Conservation (phyloP, 2,329 filamentous ascomycete genomes). For the Aspergillus fumigatus region DNA sequence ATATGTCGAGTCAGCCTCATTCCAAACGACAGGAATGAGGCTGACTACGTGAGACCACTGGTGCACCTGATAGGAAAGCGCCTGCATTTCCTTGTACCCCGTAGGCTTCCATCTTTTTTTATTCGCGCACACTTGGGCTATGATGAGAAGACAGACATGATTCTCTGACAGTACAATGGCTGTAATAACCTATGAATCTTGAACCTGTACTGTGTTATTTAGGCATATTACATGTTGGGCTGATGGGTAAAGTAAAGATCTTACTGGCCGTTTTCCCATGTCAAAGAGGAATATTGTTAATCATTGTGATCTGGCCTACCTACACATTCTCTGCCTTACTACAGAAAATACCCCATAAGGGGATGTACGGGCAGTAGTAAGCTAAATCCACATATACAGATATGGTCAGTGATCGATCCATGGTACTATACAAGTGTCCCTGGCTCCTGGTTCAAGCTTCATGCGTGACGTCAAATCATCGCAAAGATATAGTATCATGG, state of each 20-base stretch:
- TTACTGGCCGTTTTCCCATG: not conserved
- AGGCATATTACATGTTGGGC: not conserved
- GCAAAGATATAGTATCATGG: not conserved
- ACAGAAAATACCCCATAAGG: not conserved
- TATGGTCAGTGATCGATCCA: not conserved
- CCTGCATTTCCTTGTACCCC: not conserved
- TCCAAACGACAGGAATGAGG: not conserved
- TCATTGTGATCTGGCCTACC: too few relatives aligned
- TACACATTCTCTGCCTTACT: not conserved
- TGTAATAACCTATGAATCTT: not conserved
- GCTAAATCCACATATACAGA: not conserved
- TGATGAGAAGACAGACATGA: not conserved
- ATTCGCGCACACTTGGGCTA: not conserved
- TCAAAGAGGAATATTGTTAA: not conserved
- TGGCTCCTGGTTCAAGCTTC: not conserved
- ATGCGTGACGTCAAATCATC: not conserved
- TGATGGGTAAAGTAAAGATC: not conserved
- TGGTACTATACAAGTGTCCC: not conserved
- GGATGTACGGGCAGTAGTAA: not conserved
- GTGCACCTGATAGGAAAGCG: not conserved
- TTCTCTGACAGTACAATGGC: too few relatives aligned
- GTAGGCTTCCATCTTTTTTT: not conserved
- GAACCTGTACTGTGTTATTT: not conserved
- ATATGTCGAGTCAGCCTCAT: not conserved
- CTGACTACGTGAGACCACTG: not conserved